phyloP scores from a whole-genome alignment of 768 basidiomycete genomes.

The Mycena sanguinolenta region DNA sequence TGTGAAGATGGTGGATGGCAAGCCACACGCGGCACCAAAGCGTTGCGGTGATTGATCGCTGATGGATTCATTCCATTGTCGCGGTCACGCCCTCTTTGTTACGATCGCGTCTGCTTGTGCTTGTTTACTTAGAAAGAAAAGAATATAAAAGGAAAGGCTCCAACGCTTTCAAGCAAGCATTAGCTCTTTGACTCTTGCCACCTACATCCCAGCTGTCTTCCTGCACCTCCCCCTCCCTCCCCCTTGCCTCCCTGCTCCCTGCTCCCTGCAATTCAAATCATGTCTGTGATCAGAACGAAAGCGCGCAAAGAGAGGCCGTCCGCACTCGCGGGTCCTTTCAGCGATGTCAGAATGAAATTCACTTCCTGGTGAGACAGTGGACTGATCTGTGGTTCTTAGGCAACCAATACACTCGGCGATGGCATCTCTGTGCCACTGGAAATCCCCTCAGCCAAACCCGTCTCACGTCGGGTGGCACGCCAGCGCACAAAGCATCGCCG shows the following conservation, averaged over 20 bases:
- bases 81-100: not conserved
- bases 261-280: no score
- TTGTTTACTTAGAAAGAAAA: not conserved
- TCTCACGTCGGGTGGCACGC: not conserved
- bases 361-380: not conserved
- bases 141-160: not conserved
- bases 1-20: no score
- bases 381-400: not conserved
- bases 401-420: not conserved
- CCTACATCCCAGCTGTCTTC: not conserved
- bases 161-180: not conserved
- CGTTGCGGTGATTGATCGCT: not conserved
- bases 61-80: not conserved
- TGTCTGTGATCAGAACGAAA: no score
- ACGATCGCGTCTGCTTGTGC: not conserved
- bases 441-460: not conserved
- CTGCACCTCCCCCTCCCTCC: no score
- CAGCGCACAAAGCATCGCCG: not conserved
- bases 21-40: no score
- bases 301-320: no score
- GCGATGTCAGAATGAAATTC: not conserved
- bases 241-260: no score
- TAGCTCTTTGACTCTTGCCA: not conserved
- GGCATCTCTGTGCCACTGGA: not conserved
- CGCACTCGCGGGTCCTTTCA: not conserved